phyloP scores from a whole-genome alignment of 2,329 filamentous ascomycete species.

The Microsporum audouinii region DNA sequence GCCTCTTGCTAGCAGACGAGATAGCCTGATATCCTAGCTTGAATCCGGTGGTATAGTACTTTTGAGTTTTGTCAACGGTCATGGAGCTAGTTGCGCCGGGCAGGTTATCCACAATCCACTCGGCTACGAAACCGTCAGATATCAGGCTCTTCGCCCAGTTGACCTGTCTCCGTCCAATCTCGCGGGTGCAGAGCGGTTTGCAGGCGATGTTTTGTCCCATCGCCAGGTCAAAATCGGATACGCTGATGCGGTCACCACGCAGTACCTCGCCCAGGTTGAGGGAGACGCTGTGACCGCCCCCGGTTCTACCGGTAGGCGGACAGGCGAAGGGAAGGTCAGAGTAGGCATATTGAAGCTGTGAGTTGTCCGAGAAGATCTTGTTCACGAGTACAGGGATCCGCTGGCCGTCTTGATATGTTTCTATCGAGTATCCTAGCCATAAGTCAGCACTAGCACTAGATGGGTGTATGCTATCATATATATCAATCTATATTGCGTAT shows the following conservation, averaged over 20 bases:
- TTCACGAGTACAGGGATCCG: constrained; percentile 77
- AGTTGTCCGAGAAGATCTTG: constrained; percentile 83
- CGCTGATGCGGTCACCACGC: constrained; percentile 72
- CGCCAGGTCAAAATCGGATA: constrained; percentile 68
- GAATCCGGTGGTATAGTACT: constrained; percentile 84
- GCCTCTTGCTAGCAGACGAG: constrained; percentile 47
- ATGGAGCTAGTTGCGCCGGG: constrained; percentile 82
- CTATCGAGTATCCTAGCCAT: constrained; percentile 62
- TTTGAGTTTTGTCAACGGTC: constrained; percentile 68
- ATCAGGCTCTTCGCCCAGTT: constrained; percentile 61
- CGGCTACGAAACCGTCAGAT: constrained; percentile 68
- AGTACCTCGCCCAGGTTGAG: constrained; percentile 80
- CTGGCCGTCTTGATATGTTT: constrained; percentile 64
- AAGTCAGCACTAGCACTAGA: constrained; percentile 10
- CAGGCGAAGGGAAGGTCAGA: constrained; percentile 81
- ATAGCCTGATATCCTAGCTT: constrained; percentile 70
- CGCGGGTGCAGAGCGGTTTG: constrained; percentile 58
- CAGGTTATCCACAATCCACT: constrained; percentile 89
- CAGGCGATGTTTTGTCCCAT: constrained; percentile 68
- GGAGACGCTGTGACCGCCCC: constrained; percentile 65
- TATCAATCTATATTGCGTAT: background rate
- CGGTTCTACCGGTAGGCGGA: constrained; percentile 57
- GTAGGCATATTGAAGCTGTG: constrained; percentile 84
- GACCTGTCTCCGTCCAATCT: constrained; percentile 54
- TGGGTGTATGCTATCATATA: background rate